Conservation (phyloP, 73 alveolate species). For the Stentor coeruleus region DNA sequence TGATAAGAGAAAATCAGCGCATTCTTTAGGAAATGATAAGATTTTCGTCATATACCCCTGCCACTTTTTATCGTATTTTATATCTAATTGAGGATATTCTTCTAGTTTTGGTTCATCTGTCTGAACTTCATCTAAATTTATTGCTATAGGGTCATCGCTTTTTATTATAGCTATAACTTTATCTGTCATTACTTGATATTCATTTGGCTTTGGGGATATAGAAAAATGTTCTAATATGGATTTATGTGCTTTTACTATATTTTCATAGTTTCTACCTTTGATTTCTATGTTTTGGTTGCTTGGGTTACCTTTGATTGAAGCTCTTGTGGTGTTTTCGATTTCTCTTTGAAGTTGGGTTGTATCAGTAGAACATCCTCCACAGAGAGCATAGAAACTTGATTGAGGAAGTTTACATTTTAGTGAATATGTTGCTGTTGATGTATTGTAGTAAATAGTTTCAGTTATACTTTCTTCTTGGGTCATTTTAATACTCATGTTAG, state of each 20-base stretch:
- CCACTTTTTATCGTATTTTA: not conserved
- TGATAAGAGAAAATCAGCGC: not conserved
- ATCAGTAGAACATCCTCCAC: not conserved
- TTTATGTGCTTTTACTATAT: not conserved
- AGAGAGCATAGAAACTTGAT: not conserved
- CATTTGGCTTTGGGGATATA: not conserved
- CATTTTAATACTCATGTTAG: not conserved
- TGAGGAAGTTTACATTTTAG: not conserved
- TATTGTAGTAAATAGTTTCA: not conserved
- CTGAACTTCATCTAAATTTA: not conserved
- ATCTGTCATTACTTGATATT: not conserved
- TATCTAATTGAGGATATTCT: slow-evolving; percentile 11
- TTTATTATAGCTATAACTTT: not conserved
- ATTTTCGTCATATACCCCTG: not conserved
- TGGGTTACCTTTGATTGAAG: not conserved
- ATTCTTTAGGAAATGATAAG: not conserved
- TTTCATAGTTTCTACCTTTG: not conserved
- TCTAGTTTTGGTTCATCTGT: not conserved
- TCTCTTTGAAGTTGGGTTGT: not conserved
- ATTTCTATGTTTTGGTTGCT: not conserved
- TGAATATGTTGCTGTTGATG: not conserved
- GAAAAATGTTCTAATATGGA: not conserved
- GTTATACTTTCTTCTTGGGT: not conserved
- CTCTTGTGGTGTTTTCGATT: not conserved
- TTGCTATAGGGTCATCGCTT: not conserved